Base-by-base conservation (phyloP, 345 rosid species). In the Excoecaria agallocha region DNA sequence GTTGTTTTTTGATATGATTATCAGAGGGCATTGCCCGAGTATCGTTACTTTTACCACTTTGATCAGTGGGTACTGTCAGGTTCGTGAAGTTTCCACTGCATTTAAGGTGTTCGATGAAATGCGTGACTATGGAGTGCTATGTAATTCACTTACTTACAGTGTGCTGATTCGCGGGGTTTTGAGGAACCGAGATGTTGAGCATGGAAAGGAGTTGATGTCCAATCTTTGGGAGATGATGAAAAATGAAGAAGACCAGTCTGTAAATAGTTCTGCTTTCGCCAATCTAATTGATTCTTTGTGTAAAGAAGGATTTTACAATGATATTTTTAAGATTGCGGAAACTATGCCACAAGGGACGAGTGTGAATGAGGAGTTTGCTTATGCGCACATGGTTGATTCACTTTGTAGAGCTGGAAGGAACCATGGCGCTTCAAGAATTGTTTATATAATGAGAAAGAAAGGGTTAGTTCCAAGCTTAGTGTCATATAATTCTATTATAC, bases 361-460 rank as follows among this genome's bases (percentile, higher is more conserved):
- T 41, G 87, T 87, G 51, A 65, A 80, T 0, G 85, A 80, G 80
- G 89, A 82, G 41, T 85, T 88, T 74, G 88, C 89, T 22, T 93
- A 84, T 56, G 89, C 90, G 5, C 89, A 85, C 69, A 87, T 91
- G 89, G 88, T 93, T 69, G 86, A 91, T 87, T 83, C 93, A 0
- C 89, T 93, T 69, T 90, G 97, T 73, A 75, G 83, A 49, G 70
- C 70, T 55, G 85, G 88, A 70, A 87, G 85, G 74, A 76, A 83
- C 83, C 96, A 89, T 72, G 98, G 90, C 25, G 96, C 96, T 81
- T 88, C 96, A 5, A 86, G 97, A 86, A 71, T 93, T 69, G 89
- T 90, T 72, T 86, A 89, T 75, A 85, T 90, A 66, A 90, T 91
- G 97, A 85, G 87, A 74, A 86, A 85, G 76, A 83, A 73, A 81